Evolutionary conservation across 768 basidiomycete genomes (phyloP).

Genomic region (Mycena alexandri): DNA sequence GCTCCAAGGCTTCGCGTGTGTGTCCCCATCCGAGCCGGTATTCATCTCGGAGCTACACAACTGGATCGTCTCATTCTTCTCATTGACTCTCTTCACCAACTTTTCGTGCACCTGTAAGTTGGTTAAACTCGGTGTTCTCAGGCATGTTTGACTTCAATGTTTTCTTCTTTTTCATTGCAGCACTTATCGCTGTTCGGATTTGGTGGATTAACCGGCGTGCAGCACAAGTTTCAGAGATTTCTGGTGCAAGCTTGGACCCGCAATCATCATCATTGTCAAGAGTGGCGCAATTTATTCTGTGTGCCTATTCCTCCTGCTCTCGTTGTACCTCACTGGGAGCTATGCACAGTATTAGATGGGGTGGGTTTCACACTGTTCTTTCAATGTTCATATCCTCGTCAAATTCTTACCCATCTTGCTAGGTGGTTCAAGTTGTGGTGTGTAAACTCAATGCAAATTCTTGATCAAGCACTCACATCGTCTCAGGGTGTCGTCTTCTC

Average conservation of each 20-base stretch:
- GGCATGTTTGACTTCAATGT: conserved; percentile 46
- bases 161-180: too few relatives aligned
- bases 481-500: conserved; percentile 52
- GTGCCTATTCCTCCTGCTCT: conserved; percentile 48
- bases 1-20: conserved; percentile 47
- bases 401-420: too few relatives aligned
- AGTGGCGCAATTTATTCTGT: conserved; percentile 53
- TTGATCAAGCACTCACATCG: neutral
- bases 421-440: conserved; percentile 44
- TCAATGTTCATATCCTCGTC: too few relatives aligned
- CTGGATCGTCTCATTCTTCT: conserved; percentile 57
- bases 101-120: conserved; percentile 51
- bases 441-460: conserved; percentile 23
- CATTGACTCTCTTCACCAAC: conserved; percentile 52
- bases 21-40: conserved; percentile 45
- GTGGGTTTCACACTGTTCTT: too few relatives aligned
- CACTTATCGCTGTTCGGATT: conserved; percentile 40
- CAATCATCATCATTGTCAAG: conserved; percentile 53
- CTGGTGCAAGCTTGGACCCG: conserved; percentile 38
- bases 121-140: neutral
- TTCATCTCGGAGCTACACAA: conserved; percentile 51
- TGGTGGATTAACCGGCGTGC: conserved; percentile 5
- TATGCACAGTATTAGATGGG: conserved; percentile 54
- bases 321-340: conserved; percentile 46
- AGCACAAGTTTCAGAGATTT: conserved; percentile 3